phyloP scores from a whole-genome alignment of 108 stramenopile species.

The Cyclostephanos invisitatus region DNA sequence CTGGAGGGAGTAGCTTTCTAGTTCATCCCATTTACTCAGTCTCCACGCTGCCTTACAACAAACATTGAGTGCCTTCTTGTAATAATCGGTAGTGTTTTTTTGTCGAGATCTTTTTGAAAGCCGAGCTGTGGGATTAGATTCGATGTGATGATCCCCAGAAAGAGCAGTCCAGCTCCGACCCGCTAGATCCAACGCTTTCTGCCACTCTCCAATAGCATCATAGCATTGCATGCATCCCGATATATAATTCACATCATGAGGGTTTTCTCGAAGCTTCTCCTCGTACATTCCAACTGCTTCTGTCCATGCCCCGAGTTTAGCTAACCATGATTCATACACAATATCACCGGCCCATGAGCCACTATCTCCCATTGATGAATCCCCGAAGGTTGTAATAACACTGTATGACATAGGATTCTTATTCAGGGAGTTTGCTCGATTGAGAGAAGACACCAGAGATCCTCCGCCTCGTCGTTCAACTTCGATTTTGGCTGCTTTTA shows the following conservation, averaged over 20 bases:
- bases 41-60: slow-evolving; percentile 93
- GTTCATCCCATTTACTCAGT: slow-evolving; percentile 90
- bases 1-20: slow-evolving; percentile 80
- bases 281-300: slow-evolving; percentile 89
- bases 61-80: slow-evolving; percentile 77
- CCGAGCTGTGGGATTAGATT: not conserved
- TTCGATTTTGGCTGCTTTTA: slow-evolving; percentile 87
- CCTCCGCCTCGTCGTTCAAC: slow-evolving; percentile 46
- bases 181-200: slow-evolving; percentile 82
- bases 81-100: slow-evolving; percentile 30
- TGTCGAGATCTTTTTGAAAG: slow-evolving; percentile 21
- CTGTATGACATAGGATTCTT: slow-evolving; percentile 67
- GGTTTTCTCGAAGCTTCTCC: slow-evolving; percentile 74
- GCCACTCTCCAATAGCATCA: slow-evolving; percentile 95
- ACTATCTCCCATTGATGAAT: slow-evolving; percentile 29
- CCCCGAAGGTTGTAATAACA: slow-evolving; percentile 63
- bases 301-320: slow-evolving; percentile 95
- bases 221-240: slow-evolving; percentile 95
- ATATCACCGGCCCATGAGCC: slow-evolving; percentile 55
- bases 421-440: slow-evolving; percentile 25
- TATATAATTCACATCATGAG: slow-evolving; percentile 80
- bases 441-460: slow-evolving; percentile 25
- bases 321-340: slow-evolving; percentile 91
- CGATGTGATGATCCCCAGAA: slow-evolving; percentile 29
- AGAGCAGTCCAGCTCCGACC: slow-evolving; percentile 68